These are phyloP conservation scores for Amphibolis antarctica DNA, from an alignment of 106 monocot genomes.

Conservation along the genomic window DNA sequence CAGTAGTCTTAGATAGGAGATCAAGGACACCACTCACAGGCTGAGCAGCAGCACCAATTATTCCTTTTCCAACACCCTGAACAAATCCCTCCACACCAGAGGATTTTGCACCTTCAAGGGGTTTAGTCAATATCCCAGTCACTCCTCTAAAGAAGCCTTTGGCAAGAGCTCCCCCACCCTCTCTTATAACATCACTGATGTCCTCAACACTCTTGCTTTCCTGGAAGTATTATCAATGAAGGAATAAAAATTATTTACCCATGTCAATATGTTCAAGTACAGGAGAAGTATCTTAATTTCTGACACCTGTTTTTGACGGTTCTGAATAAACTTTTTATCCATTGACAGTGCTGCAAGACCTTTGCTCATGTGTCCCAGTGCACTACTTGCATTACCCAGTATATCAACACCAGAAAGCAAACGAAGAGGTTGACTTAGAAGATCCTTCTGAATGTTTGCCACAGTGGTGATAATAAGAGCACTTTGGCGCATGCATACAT, in stretches of 20 bases:
- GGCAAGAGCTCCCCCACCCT: slow-evolving; percentile 89
- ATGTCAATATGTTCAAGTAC: neutral
- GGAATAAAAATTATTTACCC: neutral
- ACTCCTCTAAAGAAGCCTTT: slow-evolving; percentile 92
- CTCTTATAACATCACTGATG: slow-evolving; percentile 88
- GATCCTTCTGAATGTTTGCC: slow-evolving; percentile 80
- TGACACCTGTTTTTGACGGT: slow-evolving; percentile 60
- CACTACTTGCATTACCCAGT: slow-evolving; percentile 94
- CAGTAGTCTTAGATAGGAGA: slow-evolving; percentile 93
- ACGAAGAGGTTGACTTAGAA: slow-evolving; percentile 86
- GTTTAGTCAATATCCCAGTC: slow-evolving; percentile 92
- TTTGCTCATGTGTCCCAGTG: slow-evolving; percentile 96
- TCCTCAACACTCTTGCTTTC: slow-evolving; percentile 95
- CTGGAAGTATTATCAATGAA: slow-evolving; percentile 38
- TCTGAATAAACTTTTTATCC: slow-evolving; percentile 98
- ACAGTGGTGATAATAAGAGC: slow-evolving; percentile 57
- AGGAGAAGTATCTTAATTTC: neutral
- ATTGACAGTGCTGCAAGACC: slow-evolving; percentile 87
- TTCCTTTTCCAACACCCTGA: slow-evolving; percentile 90
- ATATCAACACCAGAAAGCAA: slow-evolving; percentile 96
- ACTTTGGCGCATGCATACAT: slow-evolving; percentile 80
- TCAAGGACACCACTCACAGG: slow-evolving; percentile 97
- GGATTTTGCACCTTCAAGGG: slow-evolving; percentile 92
- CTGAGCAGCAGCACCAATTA: slow-evolving; percentile 94
- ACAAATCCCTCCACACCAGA: slow-evolving; percentile 98